Evolutionary conservation across 1,139 yeast genomes (phyloP).

Genomic region (Diutina ranongensis): DNA sequence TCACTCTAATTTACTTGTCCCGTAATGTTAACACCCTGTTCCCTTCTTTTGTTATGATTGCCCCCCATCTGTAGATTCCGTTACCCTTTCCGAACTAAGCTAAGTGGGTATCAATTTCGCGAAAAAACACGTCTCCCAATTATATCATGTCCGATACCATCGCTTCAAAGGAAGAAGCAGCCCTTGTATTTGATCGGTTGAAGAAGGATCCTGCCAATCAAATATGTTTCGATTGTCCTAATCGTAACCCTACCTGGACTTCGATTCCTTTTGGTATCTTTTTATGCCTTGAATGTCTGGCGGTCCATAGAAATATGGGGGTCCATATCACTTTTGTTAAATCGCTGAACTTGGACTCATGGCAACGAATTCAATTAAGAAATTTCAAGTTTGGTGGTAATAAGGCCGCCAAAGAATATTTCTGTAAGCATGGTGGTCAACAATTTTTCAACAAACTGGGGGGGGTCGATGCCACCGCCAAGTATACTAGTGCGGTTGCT

Average conservation of each 20-base stretch:
- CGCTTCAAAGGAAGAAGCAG: conserved; percentile 55
- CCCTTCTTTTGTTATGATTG: too few relatives aligned
- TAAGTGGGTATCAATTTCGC: too few relatives aligned
- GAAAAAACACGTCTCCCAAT: conserved; percentile 1
- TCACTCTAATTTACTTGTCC: too few relatives aligned
- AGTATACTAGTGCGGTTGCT: conserved; percentile 76
- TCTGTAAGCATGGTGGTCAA: conserved; percentile 75
- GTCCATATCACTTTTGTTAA: conserved; percentile 55
- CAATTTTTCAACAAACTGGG: conserved; percentile 37
- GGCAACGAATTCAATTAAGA: conserved; percentile 83
- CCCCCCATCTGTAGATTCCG: too few relatives aligned
- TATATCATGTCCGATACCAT: conserved; percentile 34
- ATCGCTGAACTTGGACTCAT: conserved; percentile 78
- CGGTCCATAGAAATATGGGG: conserved; percentile 39
- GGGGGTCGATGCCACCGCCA: conserved; percentile 51
- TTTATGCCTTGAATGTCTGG: conserved; percentile 37
- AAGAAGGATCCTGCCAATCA: conserved; percentile 64
- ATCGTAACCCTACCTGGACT: conserved; percentile 42
- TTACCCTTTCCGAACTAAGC: too few relatives aligned
- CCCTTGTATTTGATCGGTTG: conserved; percentile 44
- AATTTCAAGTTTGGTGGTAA: conserved; percentile 92
- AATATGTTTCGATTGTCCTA: conserved; percentile 59
- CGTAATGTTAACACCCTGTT: too few relatives aligned
- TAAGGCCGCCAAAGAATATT: conserved; percentile 71
- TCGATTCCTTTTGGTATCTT: conserved; percentile 39